Base-by-base conservation (phyloP, 1,139 yeast species). In the Keqinozyma sinolaborantium region DNA sequence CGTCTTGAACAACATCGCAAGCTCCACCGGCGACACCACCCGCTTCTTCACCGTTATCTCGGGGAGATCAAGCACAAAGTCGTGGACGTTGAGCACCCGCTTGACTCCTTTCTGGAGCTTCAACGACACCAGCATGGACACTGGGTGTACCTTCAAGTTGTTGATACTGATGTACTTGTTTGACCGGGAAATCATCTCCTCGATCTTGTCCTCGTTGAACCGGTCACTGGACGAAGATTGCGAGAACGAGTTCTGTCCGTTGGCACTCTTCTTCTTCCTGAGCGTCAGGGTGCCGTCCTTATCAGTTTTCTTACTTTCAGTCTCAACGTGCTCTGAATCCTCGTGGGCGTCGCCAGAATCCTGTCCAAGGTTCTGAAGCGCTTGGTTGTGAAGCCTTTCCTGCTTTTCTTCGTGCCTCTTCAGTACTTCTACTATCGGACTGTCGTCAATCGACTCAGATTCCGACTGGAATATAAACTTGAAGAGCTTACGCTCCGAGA, bases 111-210 rank as follows among this genome's bases (percentile, higher is more conserved):
- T 56, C 29, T 64, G 65, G 29, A 83, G 77, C 42, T 70, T 73
- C 38, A 79, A 72, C 3, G 87, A 79, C 15, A 82, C 67, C 55
- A 68, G 66, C 16, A 82, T 49, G 2, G 65, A 54, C 24, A 76
- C 64, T 9, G 76, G 64, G 32, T 64, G 61, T 13, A 81, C 47
- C 14, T 53, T 58, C 40, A 82, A 58, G 7, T 68, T 58, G 19
- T 71, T 68, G 35, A 82, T 70, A 45, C 79, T 76, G 47, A 79
- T 58, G 46, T 66, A 80, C 36, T 70, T 70, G 25, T 77, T 68
- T 2, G 88, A 77, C 38, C 90, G 58, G 19, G 60, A 55, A 4
- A 80, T 55, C 87, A 82, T 81, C 35, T 69, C 68, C 25, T 70
- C 69, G 15, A 77, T 52, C 26, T 71, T 73, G n/a, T 58, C 60